Evolutionary conservation across 2,329 filamentous ascomycete species (phyloP).

Genomic region (Sporothrix mexicana): DNA sequence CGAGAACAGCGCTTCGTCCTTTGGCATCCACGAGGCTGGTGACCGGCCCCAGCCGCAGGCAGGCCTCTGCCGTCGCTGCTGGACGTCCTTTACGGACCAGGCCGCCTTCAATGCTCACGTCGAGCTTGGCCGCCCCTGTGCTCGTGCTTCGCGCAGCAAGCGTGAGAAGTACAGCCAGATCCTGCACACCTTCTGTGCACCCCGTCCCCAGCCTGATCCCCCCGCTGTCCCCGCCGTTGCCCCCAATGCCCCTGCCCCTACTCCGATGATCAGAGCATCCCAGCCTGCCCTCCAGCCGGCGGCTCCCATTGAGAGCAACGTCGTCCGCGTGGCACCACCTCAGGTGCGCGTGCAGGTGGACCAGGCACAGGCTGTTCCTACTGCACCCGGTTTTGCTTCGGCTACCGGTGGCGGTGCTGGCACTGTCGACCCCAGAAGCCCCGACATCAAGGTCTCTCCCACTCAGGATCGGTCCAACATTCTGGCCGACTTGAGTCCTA

Average conservation of each 20-base stretch:
- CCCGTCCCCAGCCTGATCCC: not conserved
- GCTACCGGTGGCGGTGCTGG: not conserved
- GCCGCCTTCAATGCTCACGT: slow-evolving; percentile 42
- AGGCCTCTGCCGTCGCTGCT: slow-evolving; percentile 46
- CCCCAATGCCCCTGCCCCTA: not conserved
- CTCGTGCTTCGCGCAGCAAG: slow-evolving; percentile 43
- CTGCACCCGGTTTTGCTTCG: too few relatives aligned
- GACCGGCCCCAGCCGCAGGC: slow-evolving; percentile 41
- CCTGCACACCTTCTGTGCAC: slow-evolving; percentile 39
- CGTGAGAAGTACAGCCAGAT: slow-evolving; percentile 43
- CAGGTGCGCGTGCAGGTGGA: not conserved
- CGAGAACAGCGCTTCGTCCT: slow-evolving; percentile 42
- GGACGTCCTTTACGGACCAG: slow-evolving; percentile 41
- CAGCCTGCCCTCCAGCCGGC: slow-evolving; percentile 12
- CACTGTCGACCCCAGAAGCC: not conserved
- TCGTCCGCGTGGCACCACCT: not conserved
- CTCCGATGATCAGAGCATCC: not conserved
- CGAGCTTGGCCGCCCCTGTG: slow-evolving; percentile 34
- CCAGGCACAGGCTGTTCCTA: not conserved
- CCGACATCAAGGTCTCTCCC: slow-evolving; percentile 27
- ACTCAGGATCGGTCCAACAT: slow-evolving; percentile 6
- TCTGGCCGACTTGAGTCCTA: not conserved
- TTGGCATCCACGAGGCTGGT: slow-evolving; percentile 39
- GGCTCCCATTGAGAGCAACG: slow-evolving; percentile 3
- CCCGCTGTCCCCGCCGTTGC: not conserved